These are phyloP conservation scores for Neospermospora avenae DNA, from an alignment of 2,329 filamentous ascomycete species.

Conservation along the genomic window DNA sequence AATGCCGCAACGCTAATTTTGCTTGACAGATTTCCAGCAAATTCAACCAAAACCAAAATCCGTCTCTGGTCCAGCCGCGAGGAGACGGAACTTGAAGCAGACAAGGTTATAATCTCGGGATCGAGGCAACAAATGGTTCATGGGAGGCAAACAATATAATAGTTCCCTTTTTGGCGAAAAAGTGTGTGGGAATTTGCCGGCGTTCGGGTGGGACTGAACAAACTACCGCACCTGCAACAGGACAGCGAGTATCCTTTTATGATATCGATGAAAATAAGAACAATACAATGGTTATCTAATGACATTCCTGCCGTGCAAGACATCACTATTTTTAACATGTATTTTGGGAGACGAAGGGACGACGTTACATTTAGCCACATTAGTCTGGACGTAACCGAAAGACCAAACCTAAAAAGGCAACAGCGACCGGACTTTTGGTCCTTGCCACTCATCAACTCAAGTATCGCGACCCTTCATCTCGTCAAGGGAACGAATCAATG, in stretches of 20 bases:
- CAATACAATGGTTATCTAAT: background rate
- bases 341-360: background rate
- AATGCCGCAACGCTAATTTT: background rate
- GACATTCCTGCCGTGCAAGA: background rate
- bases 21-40: constrained; percentile 9
- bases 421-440: too few relatives aligned
- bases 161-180: background rate
- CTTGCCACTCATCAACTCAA: background rate
- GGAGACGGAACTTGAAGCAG: background rate
- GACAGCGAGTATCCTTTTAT: background rate
- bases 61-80: background rate
- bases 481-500: too few relatives aligned
- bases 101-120: background rate
- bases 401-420: background rate
- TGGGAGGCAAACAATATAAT: too few relatives aligned
- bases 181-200: background rate
- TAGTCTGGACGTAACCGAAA: background rate
- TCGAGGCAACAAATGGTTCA: too few relatives aligned
- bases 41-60: constrained; percentile 4
- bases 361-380: background rate
- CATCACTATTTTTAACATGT: background rate
- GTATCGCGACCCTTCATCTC: too few relatives aligned
- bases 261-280: background rate
- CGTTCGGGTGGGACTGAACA: background rate
- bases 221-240: background rate